Base-by-base conservation (phyloP, 192 early-diverging fungal genomes). In the Coemansia sp. region DNA sequence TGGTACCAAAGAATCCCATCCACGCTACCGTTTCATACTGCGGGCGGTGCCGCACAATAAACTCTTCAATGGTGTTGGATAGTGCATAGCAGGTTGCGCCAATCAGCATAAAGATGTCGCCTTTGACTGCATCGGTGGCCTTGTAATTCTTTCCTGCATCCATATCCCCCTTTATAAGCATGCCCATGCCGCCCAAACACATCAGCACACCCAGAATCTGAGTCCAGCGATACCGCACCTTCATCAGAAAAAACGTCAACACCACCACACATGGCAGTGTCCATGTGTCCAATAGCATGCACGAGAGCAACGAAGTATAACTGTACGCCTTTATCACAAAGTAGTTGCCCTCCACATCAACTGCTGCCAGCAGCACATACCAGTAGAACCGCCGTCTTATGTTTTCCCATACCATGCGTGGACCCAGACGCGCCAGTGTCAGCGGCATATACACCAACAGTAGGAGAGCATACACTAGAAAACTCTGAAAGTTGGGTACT, bases 281-380 rank as follows among this genome's bases (percentile, higher is more conserved):
- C 90, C 90, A 92, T 21, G 89, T 87, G 66, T 92, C 89, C 19
- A 93, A 80, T 51, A 93, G 71, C 89, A 91, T 91, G 65, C 86
- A 87, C 0, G 90, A 91, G 36, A 93, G 75, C 2, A 91, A 63
- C 17, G 88, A 90, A 19, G 91, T 93, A 67, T 92, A 92, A 63
- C 72, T 78, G 61, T 85, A 93, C 7, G 89, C 87, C 78, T 91
- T 92, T 59, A 91, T 87, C 14, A 89, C 86, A 82, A 93, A 90
- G 64, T 88, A 93, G 62, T 93, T 93, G 68, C 88, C 91, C 71
- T 93, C 90, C 2, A 93, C 89, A 72, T 93, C 91, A 1, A 88
- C 86, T 20, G 86, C 51, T n/a, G 86, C 86, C 60, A 93, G 68
- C 4, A 84, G 68, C n/a, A 91, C 54, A 64, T 85, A 85, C 80